Conservation (phyloP, 768 basidiomycete genomes). For the Leccinum aurantiacum region DNA sequence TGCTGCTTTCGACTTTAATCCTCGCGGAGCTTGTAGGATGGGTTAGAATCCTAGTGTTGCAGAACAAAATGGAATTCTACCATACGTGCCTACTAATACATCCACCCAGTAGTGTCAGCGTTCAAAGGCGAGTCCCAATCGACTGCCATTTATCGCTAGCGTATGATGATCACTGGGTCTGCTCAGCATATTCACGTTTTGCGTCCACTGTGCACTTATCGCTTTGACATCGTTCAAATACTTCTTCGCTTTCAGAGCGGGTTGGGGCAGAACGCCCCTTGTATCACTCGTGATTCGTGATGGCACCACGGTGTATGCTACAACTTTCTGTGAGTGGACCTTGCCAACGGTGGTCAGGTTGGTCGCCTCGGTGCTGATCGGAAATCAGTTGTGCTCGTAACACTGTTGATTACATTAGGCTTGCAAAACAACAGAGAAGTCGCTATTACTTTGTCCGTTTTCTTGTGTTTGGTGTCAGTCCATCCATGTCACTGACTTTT, state of each 20-base stretch:
- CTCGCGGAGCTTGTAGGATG: slow-evolving; percentile 5
- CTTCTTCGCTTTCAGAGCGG: slow-evolving; percentile 11
- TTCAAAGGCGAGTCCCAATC: slow-evolving; percentile 14
- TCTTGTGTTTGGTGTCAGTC: background rate
- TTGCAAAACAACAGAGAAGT: slow-evolving; percentile 2
- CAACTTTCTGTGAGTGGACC: slow-evolving; percentile 9
- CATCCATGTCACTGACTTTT: slow-evolving; percentile 3
- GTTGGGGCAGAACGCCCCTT: slow-evolving; percentile 21
- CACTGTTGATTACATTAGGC: background rate
- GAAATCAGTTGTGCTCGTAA: slow-evolving; percentile 1
- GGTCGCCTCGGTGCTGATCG: background rate
- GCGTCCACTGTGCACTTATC: slow-evolving; percentile 18
- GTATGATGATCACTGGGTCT: background rate
- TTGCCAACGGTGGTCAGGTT: background rate
- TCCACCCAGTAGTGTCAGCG: background rate
- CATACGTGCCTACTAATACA: slow-evolving; percentile 14
- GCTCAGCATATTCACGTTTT: slow-evolving; percentile 16
- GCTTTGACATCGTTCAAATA: slow-evolving; percentile 23
- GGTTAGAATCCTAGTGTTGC: slow-evolving; percentile 3
- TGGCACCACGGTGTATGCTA: slow-evolving; percentile 11
- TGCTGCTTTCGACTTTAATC: slow-evolving; percentile 10
- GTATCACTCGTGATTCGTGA: slow-evolving; percentile 24
- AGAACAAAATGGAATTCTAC: background rate
- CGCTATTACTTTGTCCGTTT: slow-evolving; percentile 14
- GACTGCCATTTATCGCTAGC: background rate